Percentiles rank a stretch among this genome's conserved stretches.
Conservation (phyloP, 2,329 filamentous ascomycete genomes). For the Fusarium subtropicale region DNA sequence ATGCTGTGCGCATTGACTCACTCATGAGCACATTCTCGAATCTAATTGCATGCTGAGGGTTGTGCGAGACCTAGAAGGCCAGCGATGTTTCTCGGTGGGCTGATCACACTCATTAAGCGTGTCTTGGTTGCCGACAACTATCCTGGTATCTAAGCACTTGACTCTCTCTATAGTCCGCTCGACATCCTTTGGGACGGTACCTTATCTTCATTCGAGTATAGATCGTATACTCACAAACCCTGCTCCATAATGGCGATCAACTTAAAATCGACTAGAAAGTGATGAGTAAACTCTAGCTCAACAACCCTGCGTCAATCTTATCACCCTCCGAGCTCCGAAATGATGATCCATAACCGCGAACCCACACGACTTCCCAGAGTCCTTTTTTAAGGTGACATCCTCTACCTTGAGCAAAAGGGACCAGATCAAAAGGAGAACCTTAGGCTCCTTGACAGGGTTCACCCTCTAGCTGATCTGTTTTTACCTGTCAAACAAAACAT, state of each 20-base stretch:
- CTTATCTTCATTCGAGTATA: background rate
- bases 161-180: background rate
- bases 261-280: background rate
- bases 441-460: background rate
- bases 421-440: background rate
- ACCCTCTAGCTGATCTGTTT: background rate
- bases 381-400: background rate
- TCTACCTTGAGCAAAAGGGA: background rate
- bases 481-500: background rate
- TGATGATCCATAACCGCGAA: background rate
- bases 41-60: background rate
- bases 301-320: background rate
- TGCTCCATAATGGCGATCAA: background rate
- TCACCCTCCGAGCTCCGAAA: background rate
- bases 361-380: background rate
- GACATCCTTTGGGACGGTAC: background rate
- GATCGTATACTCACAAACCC: background rate
- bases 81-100: background rate
- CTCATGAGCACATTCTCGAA: fast-evolving
- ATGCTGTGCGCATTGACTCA: no score
- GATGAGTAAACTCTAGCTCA: background rate
- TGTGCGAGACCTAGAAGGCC: fast-evolving
- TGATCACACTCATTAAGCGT: background rate
- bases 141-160: background rate
- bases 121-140: background rate